Conservation (phyloP, 345 rosid species). For the Odontarrhena argentea region DNA sequence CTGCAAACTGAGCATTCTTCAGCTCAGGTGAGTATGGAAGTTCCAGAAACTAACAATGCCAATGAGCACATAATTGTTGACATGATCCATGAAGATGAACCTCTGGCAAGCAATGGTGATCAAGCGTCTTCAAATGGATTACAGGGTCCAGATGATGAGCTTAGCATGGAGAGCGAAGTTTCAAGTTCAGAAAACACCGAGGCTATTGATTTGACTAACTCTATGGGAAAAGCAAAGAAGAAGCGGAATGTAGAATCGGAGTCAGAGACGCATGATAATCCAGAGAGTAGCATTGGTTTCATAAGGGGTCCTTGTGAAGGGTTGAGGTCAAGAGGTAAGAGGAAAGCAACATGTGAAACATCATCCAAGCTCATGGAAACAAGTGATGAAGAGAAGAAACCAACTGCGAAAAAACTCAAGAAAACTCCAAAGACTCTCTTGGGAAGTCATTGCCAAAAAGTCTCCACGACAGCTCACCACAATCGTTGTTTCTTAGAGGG, state of each 20-base stretch:
- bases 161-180: constrained; percentile 38
- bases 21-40: constrained; percentile 42
- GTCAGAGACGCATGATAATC: constrained; percentile 42
- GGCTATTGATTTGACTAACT: constrained; percentile 12
- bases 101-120: constrained; percentile 38
- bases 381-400: constrained; percentile 41
- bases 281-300: constrained; percentile 46
- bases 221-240: constrained; percentile 43
- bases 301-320: constrained; percentile 98
- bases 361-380: constrained; percentile 32
- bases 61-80: constrained; percentile 37
- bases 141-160: constrained; percentile 43
- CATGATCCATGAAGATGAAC: constrained; percentile 37
- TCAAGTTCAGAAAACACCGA: constrained; percentile 37
- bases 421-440: constrained; percentile 38
- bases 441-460: constrained; percentile 37
- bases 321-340: constrained; percentile 73
- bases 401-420: constrained; percentile 45
- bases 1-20: constrained; percentile 21
- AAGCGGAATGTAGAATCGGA: constrained; percentile 61
- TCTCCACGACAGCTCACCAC: constrained; percentile 34
- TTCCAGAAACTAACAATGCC: constrained; percentile 25
- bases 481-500: constrained; percentile 76
- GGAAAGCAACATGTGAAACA: constrained; percentile 40
- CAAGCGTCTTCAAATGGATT: constrained; percentile 37